A percentile compares a stretch with the other conserved stretches of the same genome.
Evolutionary conservation across 306 rosid genomes (phyloP).

Genomic region (Quercus agrifolia): DNA sequence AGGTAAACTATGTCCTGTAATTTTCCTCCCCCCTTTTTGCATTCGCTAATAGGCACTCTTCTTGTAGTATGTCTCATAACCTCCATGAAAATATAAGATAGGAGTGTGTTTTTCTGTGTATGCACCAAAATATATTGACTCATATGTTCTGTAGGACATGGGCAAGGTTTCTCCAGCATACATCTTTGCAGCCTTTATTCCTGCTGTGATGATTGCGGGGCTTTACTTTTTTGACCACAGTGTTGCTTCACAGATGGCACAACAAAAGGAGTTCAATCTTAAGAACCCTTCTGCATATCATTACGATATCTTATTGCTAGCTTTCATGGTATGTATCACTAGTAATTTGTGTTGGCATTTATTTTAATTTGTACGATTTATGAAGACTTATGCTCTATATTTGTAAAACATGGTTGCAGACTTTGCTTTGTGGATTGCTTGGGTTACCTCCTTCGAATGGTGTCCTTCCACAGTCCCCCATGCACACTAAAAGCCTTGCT

Average conservation of each 20-base stretch:
- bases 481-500: slow-evolving; percentile 93
- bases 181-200: slow-evolving; percentile 69
- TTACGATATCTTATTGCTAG: slow-evolving; percentile 73
- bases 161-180: slow-evolving; percentile 58
- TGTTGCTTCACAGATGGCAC: slow-evolving; percentile 91
- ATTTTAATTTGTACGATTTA: neutral
- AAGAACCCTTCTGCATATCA: slow-evolving; percentile 85
- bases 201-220: slow-evolving; percentile 80
- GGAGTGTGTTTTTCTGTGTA: neutral
- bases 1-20: slow-evolving; percentile 38
- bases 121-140: neutral
- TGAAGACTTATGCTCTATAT: slow-evolving; percentile 8
- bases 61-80: neutral
- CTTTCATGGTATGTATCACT: slow-evolving; percentile 48
- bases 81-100: neutral
- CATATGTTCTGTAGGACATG: slow-evolving; percentile 63
- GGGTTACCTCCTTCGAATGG: slow-evolving; percentile 95
- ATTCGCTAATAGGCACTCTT: too few species aligned
- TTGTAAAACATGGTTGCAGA: slow-evolving; percentile 40
- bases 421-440: slow-evolving; percentile 78
- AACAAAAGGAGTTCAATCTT: slow-evolving; percentile 88
- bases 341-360: slow-evolving; percentile 4
- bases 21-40: neutral
- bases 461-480: slow-evolving; percentile 90
- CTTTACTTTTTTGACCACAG: slow-evolving; percentile 88